Evolutionary conservation across 257 asterid species (phyloP), one percentile per base, ranked within the genome.

Genomic region (Oldenlandia corymbosa): DNA sequence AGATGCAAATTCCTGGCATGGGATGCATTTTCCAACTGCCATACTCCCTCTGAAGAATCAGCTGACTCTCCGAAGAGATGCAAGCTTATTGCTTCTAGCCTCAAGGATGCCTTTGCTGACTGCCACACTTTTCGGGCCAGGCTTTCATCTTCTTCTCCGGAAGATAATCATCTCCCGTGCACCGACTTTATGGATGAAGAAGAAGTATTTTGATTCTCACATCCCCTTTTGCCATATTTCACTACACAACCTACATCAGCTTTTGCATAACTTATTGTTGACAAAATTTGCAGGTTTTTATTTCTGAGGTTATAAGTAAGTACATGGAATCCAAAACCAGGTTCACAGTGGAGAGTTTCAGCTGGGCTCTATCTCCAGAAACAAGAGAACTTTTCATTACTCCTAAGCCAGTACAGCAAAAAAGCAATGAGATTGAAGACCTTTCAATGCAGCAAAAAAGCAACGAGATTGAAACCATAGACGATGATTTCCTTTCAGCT

Each of bases 251-350:
- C n/a, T n/a, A n/a, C n/a, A n/a, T n/a, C n/a, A n/a, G n/a, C n/a
- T n/a, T n/a, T n/a, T n/a, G n/a, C n/a, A n/a, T n/a, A n/a, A n/a
- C n/a, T n/a, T n/a, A n/a, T 26, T 50, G 28, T 20, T 16, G n/a
- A n/a, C 50, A 16, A 3, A 17, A 3, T 31, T 60, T 66, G 45
- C 85, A 90, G 97, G 85, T 81, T 20, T 80, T 80, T 75, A 91
- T 90, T 64, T 90, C 95, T 32, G 87, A 81, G 54, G 58, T 90
- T 66, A 78, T 90, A 70, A 80, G 85, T 67, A 80, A 68, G 63
- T 90, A 83, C 81, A 71, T 68, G 83, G 95, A 90, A 47, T 78
- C 80, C 0, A 90, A 85, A 79, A 58, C 77, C 85, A 84, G 78
- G 67, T 12, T 60, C 20, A 69, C 73, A 23, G 53, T 63, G 17